phyloP scores from a whole-genome alignment of 2,329 filamentous ascomycete species.

The Basipetospora chlamydospora region DNA sequence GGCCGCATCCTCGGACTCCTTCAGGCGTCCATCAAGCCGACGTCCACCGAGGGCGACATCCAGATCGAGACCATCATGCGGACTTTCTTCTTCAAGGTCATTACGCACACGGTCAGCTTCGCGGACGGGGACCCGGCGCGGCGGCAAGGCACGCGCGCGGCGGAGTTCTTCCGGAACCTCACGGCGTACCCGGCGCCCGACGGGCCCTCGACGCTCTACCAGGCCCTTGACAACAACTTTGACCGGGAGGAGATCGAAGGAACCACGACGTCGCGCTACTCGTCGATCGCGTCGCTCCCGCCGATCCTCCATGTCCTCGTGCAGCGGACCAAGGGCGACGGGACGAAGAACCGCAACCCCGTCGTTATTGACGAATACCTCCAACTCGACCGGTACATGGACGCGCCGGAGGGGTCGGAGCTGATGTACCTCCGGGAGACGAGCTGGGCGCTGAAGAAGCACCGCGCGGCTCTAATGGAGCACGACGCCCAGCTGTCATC shows the following conservation, averaged over 20 bases:
- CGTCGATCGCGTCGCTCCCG: conserved; percentile 44
- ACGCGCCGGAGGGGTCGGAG: conserved; percentile 43
- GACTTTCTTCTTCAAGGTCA: conserved; percentile 48
- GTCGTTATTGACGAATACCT: conserved; percentile 69
- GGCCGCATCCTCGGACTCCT: conserved; percentile 81
- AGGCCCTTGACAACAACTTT: conserved; percentile 74
- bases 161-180: conserved; percentile 43
- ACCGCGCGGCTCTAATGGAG: conserved; percentile 5
- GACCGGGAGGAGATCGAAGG: conserved; percentile 63
- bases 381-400: conserved; percentile 80
- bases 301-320: conserved; percentile 83
- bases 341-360: conserved; percentile 61
- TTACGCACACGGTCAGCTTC: conserved; percentile 42
- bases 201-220: conserved; percentile 53
- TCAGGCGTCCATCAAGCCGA: conserved; percentile 71
- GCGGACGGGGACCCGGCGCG: conserved; percentile 13
- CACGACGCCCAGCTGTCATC: conserved; percentile 1
- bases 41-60: conserved; percentile 47
- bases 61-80: conserved; percentile 71
- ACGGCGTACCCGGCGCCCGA: conserved; percentile 41
- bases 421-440: conserved; percentile 51
- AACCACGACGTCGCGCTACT: conserved; percentile 39
- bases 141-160: conserved; percentile 7
- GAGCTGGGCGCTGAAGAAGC: conserved; percentile 45
- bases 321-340: conserved; percentile 63